Conservation (phyloP, 2,329 filamentous ascomycete genomes). For the Rutstroemia sp. region DNA sequence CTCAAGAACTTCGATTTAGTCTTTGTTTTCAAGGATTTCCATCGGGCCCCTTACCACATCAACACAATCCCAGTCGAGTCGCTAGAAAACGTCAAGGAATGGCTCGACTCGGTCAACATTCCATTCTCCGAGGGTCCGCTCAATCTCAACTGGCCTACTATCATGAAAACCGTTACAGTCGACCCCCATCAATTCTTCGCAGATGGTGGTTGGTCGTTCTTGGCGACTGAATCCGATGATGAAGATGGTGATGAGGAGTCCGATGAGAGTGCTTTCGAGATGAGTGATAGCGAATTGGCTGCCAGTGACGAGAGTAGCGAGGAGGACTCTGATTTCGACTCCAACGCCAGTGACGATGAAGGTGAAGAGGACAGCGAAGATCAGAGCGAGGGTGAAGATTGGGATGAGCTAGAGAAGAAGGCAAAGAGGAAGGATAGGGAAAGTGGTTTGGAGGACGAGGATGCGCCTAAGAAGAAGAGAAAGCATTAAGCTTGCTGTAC, state of each 20-base stretch:
- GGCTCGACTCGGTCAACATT: slow-evolving; percentile 93
- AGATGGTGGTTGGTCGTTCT: slow-evolving; percentile 92
- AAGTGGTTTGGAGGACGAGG: slow-evolving; percentile 58
- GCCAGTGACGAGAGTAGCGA: slow-evolving; percentile 70
- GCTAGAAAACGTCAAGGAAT: slow-evolving; percentile 93
- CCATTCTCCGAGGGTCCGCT: slow-evolving; percentile 89
- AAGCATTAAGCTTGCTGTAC: slow-evolving; percentile 34
- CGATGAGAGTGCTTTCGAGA: slow-evolving; percentile 88
- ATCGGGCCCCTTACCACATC: slow-evolving; percentile 82
- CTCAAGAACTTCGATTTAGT: slow-evolving; percentile 99
- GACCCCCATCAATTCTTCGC: slow-evolving; percentile 93
- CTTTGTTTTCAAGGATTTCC: slow-evolving; percentile 96
- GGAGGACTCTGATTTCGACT: slow-evolving; percentile 89
- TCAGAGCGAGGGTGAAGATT: slow-evolving; percentile 78
- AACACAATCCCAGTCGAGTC: slow-evolving; percentile 97
- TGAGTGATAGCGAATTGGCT: slow-evolving; percentile 74
- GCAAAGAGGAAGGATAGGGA: slow-evolving; percentile 76
- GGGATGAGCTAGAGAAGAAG: slow-evolving; percentile 92
- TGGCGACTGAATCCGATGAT: slow-evolving; percentile 80
- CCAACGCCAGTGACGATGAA: slow-evolving; percentile 76
- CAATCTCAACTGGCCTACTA: slow-evolving; percentile 97
- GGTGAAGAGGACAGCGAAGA: slow-evolving; percentile 66
- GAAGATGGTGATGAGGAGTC: slow-evolving; percentile 73
- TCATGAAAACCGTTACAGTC: slow-evolving; percentile 97
- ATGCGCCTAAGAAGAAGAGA: slow-evolving; percentile 65